Conservation (phyloP, 495 filamentous ascomycete species). For the Gamarada debralockiae region DNA sequence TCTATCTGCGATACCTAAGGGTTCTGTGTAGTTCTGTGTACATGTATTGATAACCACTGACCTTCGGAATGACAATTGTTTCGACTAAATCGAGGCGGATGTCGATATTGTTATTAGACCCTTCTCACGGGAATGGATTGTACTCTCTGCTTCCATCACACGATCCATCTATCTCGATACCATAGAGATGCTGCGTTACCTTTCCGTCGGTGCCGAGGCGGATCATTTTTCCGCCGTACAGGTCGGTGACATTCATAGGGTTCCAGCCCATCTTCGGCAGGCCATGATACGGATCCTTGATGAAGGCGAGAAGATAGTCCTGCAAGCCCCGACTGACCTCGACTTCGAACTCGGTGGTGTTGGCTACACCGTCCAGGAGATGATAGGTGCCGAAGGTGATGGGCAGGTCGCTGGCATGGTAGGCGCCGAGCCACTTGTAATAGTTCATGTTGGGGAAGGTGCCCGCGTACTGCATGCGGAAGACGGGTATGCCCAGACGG, state of each 20-base stretch:
- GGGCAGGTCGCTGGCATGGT: constrained; percentile 42
- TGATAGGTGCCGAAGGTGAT: constrained; percentile 45
- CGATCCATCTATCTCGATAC: constrained; percentile 26
- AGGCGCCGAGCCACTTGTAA: constrained; percentile 45
- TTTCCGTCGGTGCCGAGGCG: constrained; percentile 29
- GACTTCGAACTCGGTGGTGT: constrained; percentile 30
- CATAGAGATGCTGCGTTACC: constrained; percentile 25
- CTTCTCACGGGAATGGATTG: constrained; percentile 20
- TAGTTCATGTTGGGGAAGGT: constrained; percentile 41
- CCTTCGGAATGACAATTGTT: too few relatives aligned
- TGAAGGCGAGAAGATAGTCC: constrained; percentile 39
- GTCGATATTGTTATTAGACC: neutral
- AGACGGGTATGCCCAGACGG: constrained; percentile 12
- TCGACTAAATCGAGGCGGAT: neutral
- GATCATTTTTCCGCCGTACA: constrained; percentile 27
- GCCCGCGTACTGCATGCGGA: constrained; percentile 43
- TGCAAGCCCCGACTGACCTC: constrained; percentile 38
- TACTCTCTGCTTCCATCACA: constrained; percentile 27
- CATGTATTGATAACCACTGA: too few relatives aligned
- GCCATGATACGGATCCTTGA: constrained; percentile 37
- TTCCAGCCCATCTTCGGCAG: constrained; percentile 40
- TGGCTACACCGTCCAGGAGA: constrained; percentile 32
- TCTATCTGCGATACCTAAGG: too few relatives aligned
- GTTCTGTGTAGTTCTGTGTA: too few relatives aligned
- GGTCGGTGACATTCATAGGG: constrained; percentile 31